phyloP scores from a whole-genome alignment of 257 asterid species.

The Vinca minor region DNA sequence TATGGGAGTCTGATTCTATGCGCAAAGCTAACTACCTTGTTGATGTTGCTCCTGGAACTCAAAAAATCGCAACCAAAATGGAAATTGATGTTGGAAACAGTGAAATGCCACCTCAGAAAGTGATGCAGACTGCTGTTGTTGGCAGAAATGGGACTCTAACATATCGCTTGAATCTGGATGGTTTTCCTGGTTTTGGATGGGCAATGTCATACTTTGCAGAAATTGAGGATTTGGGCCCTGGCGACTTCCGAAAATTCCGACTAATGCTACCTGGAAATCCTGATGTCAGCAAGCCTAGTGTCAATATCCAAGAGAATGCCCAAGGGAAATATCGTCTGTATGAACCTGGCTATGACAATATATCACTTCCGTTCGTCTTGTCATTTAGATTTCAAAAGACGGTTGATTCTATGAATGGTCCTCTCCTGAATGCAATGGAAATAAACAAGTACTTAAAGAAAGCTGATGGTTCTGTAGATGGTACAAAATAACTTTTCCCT shows the following conservation, averaged over 20 bases:
- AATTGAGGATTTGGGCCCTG: constrained; percentile 61
- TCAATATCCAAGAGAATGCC: constrained; percentile 91
- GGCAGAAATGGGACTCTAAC: constrained; percentile 88
- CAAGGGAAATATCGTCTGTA: constrained; percentile 74
- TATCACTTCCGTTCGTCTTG: constrained; percentile 76
- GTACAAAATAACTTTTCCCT: constrained; percentile 35
- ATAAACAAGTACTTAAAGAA: constrained; percentile 62
- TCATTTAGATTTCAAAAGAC: constrained; percentile 70
- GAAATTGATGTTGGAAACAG: constrained; percentile 56
- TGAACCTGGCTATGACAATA: constrained; percentile 86
- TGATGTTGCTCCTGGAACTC: constrained; percentile 93
- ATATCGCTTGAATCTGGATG: constrained; percentile 87
- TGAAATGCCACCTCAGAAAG: constrained; percentile 83
- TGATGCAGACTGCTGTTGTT: constrained; percentile 98
- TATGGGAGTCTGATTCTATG: constrained; percentile 80
- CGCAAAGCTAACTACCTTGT: constrained; percentile 88
- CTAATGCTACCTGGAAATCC: constrained; percentile 62
- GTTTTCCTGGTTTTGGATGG: constrained; percentile 91
- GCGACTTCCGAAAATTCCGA: constrained; percentile 64
- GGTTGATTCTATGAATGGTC: constrained; percentile 78
- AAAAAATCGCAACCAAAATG: constrained; percentile 55
- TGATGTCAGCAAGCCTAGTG: constrained; percentile 67
- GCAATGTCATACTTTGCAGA: constrained; percentile 91
- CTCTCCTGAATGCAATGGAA: constrained; percentile 92
- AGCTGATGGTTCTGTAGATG: constrained; percentile 75